Evolutionary conservation across 768 basidiomycete genomes (phyloP), one percentile per base, ranked within the genome.

Genomic region (Terana coerulea): DNA sequence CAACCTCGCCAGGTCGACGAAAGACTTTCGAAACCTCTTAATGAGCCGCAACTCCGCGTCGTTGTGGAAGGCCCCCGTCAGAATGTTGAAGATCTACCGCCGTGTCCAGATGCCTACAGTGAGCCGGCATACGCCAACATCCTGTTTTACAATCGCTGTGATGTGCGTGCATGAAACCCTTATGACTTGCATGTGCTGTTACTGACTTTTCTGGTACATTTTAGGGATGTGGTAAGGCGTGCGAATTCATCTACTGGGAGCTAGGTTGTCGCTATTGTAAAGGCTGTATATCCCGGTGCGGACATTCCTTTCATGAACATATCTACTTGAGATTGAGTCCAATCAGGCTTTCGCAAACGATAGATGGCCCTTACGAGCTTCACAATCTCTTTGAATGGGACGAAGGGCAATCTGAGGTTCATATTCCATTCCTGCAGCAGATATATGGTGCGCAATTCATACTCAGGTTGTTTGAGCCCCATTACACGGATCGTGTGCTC

Each of bases 1-100:
- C 19, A 36, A 49, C 36, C 47, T 49, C 14, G 47, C 47, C 3
- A 49, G 47, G 22, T 36, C 47, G 19, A 34, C 31, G 19, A 49
- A 49, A 28, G 22, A 31, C 14, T 37, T 49, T 19, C 47, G 47
- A 3, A 21, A 8, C 3, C 36, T 49, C 5, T 19, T 49, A 21
- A 49, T 49, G 47, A 36, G 11, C 31, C 3, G 22, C 11, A 8
- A 36, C 15, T 39, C 37, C 3, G 37, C 37, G 5, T 25, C n/a
- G 5, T n/a, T 39, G 10, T 39, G 37, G 37, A 39, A 17, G 17
- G 24, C 37, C n/a, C 17, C 24, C 14, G 2, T 26, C 5, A 44
- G 7, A 26, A 26, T 30, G 43, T 24, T 5, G 43, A 44, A 9
- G 21, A 44, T 25, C 3, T 44, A 12, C 43, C 43, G 17, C 22